Evolutionary conservation across 2,329 filamentous ascomycete genomes (phyloP).

Genomic region (Trichothecium roseum): DNA sequence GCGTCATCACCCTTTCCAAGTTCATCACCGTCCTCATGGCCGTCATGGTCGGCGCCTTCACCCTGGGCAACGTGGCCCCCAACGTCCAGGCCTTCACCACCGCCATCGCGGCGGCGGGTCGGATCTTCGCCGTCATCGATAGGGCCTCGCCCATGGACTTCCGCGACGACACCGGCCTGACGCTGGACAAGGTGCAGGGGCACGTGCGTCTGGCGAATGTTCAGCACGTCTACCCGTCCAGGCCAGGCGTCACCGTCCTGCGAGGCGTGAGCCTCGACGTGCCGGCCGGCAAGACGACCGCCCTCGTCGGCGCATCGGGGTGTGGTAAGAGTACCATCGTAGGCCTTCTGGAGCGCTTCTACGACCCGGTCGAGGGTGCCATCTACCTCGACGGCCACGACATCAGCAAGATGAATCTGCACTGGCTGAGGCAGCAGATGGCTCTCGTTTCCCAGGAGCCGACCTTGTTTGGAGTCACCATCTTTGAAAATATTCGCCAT

Average conservation of each 20-base stretch:
- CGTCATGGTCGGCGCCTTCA: conserved; percentile 88
- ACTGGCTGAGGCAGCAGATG: conserved; percentile 36
- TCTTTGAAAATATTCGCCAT: conserved; percentile 24
- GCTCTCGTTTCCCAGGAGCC: conserved; percentile 37
- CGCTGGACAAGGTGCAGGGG: conserved; percentile 48
- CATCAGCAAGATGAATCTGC: conserved; percentile 18
- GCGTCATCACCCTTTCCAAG: conserved; percentile 45
- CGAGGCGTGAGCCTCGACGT: conserved; percentile 69
- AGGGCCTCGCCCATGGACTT: conserved; percentile 77
- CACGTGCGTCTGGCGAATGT: conserved; percentile 71
- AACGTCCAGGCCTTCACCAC: conserved; percentile 81
- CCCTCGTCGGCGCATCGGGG: conserved; percentile 86
- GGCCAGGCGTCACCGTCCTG: conserved; percentile 85
- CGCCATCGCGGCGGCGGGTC: conserved; percentile 71
- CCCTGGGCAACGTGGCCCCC: conserved; percentile 76
- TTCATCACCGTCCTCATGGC: conserved; percentile 82
- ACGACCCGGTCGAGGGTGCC: conserved; percentile 14
- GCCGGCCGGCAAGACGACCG: conserved; percentile 84
- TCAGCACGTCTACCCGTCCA: conserved; percentile 89
- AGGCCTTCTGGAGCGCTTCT: conserved; percentile 6
- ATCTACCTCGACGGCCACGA: conserved; percentile 17
- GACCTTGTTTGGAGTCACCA: conserved; percentile 32
- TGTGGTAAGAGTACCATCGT: conserved; percentile 66
- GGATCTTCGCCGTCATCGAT: conserved; percentile 93
- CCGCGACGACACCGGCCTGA: conserved; percentile 56